Conservation (phyloP, 257 asterid species). For the Echites panduratus region DNA sequence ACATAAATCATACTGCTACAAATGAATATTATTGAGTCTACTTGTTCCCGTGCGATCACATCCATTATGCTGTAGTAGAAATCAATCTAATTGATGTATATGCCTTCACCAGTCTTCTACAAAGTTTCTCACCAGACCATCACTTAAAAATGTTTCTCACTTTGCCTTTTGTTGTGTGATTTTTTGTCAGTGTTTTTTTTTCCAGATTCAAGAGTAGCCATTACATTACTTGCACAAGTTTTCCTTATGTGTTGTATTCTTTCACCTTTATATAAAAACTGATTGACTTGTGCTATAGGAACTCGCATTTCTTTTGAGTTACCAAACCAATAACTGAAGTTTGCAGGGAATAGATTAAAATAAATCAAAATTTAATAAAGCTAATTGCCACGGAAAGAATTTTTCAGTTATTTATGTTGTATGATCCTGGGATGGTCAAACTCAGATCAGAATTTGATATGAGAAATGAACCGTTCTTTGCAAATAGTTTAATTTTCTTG, state of each 20-base stretch:
- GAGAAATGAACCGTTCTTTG: neutral
- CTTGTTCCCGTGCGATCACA: too few species aligned
- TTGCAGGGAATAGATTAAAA: neutral
- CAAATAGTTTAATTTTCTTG: neutral
- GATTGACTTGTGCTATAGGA: neutral
- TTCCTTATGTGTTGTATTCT: too few species aligned
- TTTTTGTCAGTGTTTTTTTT: neutral
- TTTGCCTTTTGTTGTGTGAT: neutral
- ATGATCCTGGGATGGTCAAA: neutral
- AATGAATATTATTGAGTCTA: too few species aligned
- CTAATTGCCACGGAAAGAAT: neutral
- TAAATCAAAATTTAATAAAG: neutral
- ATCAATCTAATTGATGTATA: too few species aligned
- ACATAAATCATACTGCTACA: too few species aligned
- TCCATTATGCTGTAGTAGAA: too few species aligned
- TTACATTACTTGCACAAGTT: too few species aligned
- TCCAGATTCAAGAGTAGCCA: neutral
- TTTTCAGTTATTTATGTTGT: neutral
- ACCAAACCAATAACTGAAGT: neutral
- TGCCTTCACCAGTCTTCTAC: too few species aligned
- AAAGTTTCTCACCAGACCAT: neutral
- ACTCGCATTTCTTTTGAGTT: neutral
- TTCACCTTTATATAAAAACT: neutral
- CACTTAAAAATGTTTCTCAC: neutral
- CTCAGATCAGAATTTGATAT: neutral